Conservation (phyloP, 495 filamentous ascomycete genomes). For the Tuber borchii region DNA sequence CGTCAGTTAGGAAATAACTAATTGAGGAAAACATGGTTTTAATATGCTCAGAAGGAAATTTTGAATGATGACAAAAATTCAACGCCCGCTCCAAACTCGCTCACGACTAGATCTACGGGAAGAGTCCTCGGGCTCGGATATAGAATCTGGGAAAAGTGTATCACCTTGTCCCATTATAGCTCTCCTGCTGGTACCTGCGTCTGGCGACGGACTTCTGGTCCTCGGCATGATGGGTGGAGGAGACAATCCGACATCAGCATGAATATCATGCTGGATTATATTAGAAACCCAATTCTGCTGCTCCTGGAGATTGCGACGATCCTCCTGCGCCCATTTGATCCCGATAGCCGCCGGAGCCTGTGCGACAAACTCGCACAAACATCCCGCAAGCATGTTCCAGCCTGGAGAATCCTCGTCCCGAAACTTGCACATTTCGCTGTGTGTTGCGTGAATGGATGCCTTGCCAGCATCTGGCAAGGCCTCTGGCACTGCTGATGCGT, state of each 20-base stretch:
- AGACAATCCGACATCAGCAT: conserved; percentile 20
- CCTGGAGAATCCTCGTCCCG: conserved; percentile 65
- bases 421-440: conserved; percentile 85
- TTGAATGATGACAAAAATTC: not conserved
- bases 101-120: not conserved
- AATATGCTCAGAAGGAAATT: not conserved
- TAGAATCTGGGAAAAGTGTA: conserved; percentile 24
- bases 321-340: conserved; percentile 51
- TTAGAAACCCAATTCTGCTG: conserved; percentile 21
- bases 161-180: conserved; percentile 20
- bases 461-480: conserved; percentile 62
- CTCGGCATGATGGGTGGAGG: conserved; percentile 5
- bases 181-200: conserved; percentile 3
- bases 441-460: conserved; percentile 73
- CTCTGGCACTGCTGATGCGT: conserved; percentile 66
- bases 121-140: conserved; percentile 24
- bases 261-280: conserved; percentile 21
- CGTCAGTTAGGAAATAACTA: conserved; percentile 10
- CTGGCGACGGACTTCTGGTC: conserved; percentile 28
- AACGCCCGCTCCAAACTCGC: not conserved
- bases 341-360: conserved; percentile 55
- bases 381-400: conserved; percentile 65
- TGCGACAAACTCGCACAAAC: conserved; percentile 61
- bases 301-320: conserved; percentile 30
- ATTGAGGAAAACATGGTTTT: not conserved